Evolutionary conservation across 2,329 filamentous ascomycete genomes (phyloP).

Genomic region (Cadophora luteo-olivacea): DNA sequence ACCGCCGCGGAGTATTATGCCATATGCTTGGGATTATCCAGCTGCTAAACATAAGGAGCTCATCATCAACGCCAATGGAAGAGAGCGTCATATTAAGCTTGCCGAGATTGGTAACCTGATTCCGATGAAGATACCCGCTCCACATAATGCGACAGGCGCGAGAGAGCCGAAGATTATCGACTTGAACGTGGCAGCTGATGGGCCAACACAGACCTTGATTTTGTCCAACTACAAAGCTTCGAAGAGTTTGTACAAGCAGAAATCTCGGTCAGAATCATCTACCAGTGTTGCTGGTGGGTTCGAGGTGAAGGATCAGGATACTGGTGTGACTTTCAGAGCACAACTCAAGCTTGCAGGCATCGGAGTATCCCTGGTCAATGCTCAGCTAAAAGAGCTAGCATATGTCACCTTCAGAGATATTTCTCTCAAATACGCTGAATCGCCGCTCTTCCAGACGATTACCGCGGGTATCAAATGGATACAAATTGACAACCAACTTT

Average conservation of each 20-base stretch:
- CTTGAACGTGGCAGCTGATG: conserved; percentile 93
- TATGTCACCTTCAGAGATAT: conserved; percentile 94
- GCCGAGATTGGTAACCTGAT: conserved; percentile 96
- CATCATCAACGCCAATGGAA: conserved; percentile 78
- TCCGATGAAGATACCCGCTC: conserved; percentile 84
- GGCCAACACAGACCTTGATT: conserved; percentile 92
- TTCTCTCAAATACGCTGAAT: conserved; percentile 89
- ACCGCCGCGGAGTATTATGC: conserved; percentile 96
- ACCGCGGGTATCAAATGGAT: conserved; percentile 97
- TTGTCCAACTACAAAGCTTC: conserved; percentile 92
- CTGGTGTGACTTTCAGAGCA: conserved; percentile 85
- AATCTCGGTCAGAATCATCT: conserved; percentile 57
- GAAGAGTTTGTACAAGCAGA: conserved; percentile 84
- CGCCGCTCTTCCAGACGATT: conserved; percentile 89
- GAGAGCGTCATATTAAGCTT: conserved; percentile 90
- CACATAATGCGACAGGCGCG: conserved; percentile 55
- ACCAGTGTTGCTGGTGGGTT: conserved; percentile 72
- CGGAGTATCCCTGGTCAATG: conserved; percentile 91
- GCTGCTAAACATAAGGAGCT: conserved; percentile 96
- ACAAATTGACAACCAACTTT: conserved; percentile 97
- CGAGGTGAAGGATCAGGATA: conserved; percentile 92
- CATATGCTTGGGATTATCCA: conserved; percentile 98
- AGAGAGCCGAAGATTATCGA: conserved; percentile 86
- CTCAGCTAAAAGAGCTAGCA: conserved; percentile 87
- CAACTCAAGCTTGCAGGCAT: conserved; percentile 89